phyloP scores from a whole-genome alignment of 2,329 filamentous ascomycete genomes.

The Colletotrichum noveboracense region DNA sequence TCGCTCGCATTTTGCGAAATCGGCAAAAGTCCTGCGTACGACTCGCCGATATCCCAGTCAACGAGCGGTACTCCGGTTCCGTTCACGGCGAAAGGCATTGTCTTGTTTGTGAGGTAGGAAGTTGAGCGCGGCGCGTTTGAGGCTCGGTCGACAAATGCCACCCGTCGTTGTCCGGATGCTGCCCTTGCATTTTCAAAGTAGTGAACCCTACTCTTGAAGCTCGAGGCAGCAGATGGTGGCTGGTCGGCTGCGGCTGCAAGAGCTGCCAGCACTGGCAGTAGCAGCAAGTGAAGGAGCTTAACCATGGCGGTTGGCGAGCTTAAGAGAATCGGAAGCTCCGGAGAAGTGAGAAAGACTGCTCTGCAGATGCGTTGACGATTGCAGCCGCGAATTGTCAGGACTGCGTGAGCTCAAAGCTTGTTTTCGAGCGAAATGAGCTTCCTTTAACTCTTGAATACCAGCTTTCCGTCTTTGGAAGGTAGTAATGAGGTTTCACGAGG shows the following conservation, averaged over 20 bases:
- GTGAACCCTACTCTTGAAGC: neutral
- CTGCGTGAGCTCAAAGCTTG: neutral
- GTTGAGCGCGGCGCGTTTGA: neutral
- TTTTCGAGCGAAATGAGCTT: neutral
- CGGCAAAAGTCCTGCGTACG: slow-evolving; percentile 67
- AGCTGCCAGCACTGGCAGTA: neutral
- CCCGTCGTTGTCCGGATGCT: neutral
- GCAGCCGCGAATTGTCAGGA: rapidly evolving
- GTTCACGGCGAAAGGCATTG: slow-evolving; percentile 61
- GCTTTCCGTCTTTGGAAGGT: neutral
- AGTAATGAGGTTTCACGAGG: neutral
- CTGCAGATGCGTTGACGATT: too few relatives aligned
- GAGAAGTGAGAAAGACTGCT: too few relatives aligned
- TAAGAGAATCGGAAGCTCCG: rapidly evolving
- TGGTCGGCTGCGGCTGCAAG: neutral
- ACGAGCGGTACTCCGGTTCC: slow-evolving; percentile 71
- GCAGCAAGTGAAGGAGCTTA: neutral
- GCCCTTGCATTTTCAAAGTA: neutral
- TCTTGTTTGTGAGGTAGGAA: neutral
- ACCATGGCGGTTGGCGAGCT: neutral
- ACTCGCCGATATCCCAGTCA: slow-evolving; percentile 70
- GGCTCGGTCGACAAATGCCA: neutral
- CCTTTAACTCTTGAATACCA: neutral
- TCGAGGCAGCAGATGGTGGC: neutral
- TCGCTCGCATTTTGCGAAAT: slow-evolving; percentile 56